These are phyloP conservation scores for Phyllosticta paracitricarpa DNA, from an alignment of 2,329 filamentous ascomycete genomes.

Conservation along the genomic window DNA sequence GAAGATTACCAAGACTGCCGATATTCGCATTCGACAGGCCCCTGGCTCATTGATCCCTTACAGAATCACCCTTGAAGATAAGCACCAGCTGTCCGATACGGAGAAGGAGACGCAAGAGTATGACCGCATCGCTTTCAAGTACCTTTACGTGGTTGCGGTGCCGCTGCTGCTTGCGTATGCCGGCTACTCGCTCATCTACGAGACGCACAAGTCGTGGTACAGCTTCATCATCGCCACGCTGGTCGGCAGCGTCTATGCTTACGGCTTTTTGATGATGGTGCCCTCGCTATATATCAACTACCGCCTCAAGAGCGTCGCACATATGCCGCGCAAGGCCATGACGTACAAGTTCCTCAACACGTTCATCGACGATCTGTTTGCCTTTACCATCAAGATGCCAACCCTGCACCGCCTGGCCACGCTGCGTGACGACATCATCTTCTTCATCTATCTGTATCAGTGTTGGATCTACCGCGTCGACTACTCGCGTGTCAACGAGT, in stretches of 20 bases:
- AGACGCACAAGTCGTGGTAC: constrained; percentile 96
- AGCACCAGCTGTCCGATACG: constrained; percentile 88
- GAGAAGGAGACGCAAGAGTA: constrained; percentile 99
- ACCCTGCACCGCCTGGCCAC: constrained; percentile 86
- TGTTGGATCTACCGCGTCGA: constrained; percentile 86
- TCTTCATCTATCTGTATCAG: constrained; percentile 97
- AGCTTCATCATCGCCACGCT: constrained; percentile 91
- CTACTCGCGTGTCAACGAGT: constrained; percentile 89
- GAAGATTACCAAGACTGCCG: constrained; percentile 94
- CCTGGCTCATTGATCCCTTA: constrained; percentile 68
- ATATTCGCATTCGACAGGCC: constrained; percentile 68
- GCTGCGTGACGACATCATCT: constrained; percentile 90
- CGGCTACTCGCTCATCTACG: constrained; percentile 81
- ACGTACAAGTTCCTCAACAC: constrained; percentile 98
- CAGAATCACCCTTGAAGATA: constrained; percentile 81
- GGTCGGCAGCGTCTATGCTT: constrained; percentile 92
- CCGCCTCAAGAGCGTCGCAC: constrained; percentile 77
- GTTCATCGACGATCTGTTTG: constrained; percentile 97
- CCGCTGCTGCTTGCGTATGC: constrained; percentile 85
- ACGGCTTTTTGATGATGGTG: constrained; percentile 99
- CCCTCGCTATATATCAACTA: constrained; percentile 98
- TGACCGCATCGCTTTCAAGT: constrained; percentile 94
- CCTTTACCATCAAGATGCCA: constrained; percentile 99
- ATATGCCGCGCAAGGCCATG: constrained; percentile 96
- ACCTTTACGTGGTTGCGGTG: constrained; percentile 86